Base-by-base conservation (phyloP, 148 eudicot genomes). In the Cornus florida region DNA sequence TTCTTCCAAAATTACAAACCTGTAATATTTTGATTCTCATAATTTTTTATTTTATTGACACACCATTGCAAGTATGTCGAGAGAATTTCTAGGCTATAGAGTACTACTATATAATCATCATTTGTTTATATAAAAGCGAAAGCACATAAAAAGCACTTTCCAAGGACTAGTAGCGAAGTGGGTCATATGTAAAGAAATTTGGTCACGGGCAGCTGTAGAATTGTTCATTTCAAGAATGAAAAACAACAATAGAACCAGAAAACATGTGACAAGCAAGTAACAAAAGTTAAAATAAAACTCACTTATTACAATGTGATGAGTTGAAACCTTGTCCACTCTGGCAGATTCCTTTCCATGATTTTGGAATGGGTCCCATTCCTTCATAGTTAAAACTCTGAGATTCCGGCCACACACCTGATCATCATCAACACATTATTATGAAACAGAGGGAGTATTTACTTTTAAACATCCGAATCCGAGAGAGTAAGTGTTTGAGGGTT, bases 321-420 rank as follows among this genome's bases (percentile, higher is more conserved):
- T 86, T 86, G 85, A 95, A 95, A 72, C 62, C 84, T 53, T 89
- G 85, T 1, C 97, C 98, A 22, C 82, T 76, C 87, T 95, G 94
- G 87, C 98, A 95, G 79, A 95, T 84, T 41, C 98, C 97, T 80
- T 90, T 93, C 98, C 98, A 95, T 79, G 87, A 79, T 60, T 77
- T 78, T 23, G 98, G 98, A 57, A 91, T 78, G 35, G 92, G 90
- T 24, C 91, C 94, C 94, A 95, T 87, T 41, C 86, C 97, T 70
- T 88, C 83, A 66, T 92, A 97, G 22, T 75, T 82, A 73, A 87
- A 95, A 86, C 98, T 95, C 80, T 88, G 77, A 35, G 98, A 90
- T 72, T 95, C 97, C 33, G 98, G 97, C 97, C 98, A 93, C 57
- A 93, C 86, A 20, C 98, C 98, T 95, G 82, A 12, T n/a, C 64